Evolutionary conservation across 2,329 filamentous ascomycete species (phyloP).

Genomic region (Stachybotrys echinatus): DNA sequence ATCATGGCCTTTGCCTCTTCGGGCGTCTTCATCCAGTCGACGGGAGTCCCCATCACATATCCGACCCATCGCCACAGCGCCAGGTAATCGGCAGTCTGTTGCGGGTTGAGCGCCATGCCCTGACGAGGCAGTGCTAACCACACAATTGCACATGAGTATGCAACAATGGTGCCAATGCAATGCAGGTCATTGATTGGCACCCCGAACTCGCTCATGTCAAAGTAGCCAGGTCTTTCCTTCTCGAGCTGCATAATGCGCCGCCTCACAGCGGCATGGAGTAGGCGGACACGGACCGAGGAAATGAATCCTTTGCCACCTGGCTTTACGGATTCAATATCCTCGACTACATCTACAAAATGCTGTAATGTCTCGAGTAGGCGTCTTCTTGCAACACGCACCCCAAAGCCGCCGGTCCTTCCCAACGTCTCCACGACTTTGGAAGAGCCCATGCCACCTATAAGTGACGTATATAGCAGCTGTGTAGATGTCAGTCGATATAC

Average conservation of each 20-base stretch:
- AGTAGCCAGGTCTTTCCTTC: slow-evolving; percentile 51
- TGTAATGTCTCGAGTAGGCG: slow-evolving; percentile 67
- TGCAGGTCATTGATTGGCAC: slow-evolving; percentile 73
- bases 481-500: too few relatives aligned
- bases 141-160: slow-evolving; percentile 63
- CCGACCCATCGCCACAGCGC: slow-evolving; percentile 73
- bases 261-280: slow-evolving; percentile 61
- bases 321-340: slow-evolving; percentile 57
- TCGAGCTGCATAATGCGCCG: slow-evolving; percentile 55
- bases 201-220: slow-evolving; percentile 50
- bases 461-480: slow-evolving; percentile 58
- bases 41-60: slow-evolving; percentile 65
- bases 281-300: slow-evolving; percentile 57
- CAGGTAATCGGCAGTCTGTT: slow-evolving; percentile 64
- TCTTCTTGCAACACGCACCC: slow-evolving; percentile 58
- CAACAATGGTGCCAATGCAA: slow-evolving; percentile 63
- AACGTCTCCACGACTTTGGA: slow-evolving; percentile 69
- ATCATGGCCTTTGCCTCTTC: slow-evolving; percentile 55
- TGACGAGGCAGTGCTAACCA: slow-evolving; percentile 68
- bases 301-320: slow-evolving; percentile 58
- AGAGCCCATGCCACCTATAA: slow-evolving; percentile 69
- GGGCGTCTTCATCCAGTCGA: slow-evolving; percentile 51
- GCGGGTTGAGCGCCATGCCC: slow-evolving; percentile 58
- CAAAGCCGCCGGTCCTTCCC: slow-evolving; percentile 69
- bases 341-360: slow-evolving; percentile 67